Conservation (phyloP, 805 yeast genomes). For the Yamadazyma akitaensis region DNA sequence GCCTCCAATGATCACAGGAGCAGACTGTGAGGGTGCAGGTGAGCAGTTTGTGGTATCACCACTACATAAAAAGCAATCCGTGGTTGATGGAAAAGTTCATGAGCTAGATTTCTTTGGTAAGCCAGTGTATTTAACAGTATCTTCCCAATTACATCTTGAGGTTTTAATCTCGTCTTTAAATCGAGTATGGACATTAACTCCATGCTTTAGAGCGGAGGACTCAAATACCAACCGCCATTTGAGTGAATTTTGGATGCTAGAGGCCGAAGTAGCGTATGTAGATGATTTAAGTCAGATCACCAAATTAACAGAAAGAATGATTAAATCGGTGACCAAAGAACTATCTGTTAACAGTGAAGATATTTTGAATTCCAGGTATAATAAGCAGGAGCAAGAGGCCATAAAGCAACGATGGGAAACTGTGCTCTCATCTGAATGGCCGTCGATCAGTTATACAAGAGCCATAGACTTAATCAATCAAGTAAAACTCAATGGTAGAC, state of each 20-base stretch:
- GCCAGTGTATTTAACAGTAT: slow-evolving; percentile 75
- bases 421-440: slow-evolving; percentile 55
- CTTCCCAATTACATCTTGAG: slow-evolving; percentile 89
- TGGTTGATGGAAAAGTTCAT: slow-evolving; percentile 18
- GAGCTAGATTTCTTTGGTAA: slow-evolving; percentile 55
- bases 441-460: slow-evolving; percentile 66
- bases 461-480: slow-evolving; percentile 55
- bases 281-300: slow-evolving; percentile 59
- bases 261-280: slow-evolving; percentile 79
- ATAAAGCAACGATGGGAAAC: slow-evolving; percentile 57
- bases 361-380: slow-evolving; percentile 33
- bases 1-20: slow-evolving; percentile 83
- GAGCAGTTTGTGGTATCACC: slow-evolving; percentile 68
- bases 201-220: slow-evolving; percentile 91
- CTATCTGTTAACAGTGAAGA: slow-evolving; percentile 19
- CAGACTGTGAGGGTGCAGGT: slow-evolving; percentile 98
- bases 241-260: slow-evolving; percentile 97
- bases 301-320: slow-evolving; percentile 64
- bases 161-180: slow-evolving; percentile 68
- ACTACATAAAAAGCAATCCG: slow-evolving; percentile 3
- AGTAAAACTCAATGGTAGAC: slow-evolving; percentile 35
- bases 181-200: slow-evolving; percentile 84
- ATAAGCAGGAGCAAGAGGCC: slow-evolving; percentile 32
- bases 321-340: slow-evolving; percentile 41
- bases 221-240: slow-evolving; percentile 90